Base-by-base conservation (phyloP, 805 yeast genomes). In the Saccharomycopsis fermentans region DNA sequence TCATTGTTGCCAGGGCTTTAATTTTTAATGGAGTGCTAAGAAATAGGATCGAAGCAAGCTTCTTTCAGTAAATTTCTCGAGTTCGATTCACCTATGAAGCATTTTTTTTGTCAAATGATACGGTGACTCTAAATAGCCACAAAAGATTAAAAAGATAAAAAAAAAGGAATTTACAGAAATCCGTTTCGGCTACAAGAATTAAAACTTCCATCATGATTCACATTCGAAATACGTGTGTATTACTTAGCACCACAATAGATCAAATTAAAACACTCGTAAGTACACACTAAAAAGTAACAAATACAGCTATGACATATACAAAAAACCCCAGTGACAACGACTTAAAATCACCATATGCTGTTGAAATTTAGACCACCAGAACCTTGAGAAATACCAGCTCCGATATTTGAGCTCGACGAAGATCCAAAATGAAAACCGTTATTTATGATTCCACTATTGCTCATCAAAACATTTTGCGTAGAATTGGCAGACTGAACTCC, bases 1-100 rank as follows among this genome's bases (percentile, higher is more conserved):
- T 27, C 58, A 35, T 52, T 51, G 27, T n/a, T 43, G 50, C 29
- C 50, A 43, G 26, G 24, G 50, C 50, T 19, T 50, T 50, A 29
- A 1, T 50, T 50, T 29, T 50, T 50, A 27, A 29, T 1, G 9
- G 17, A 6, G 8, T 47, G 9, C 11, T 27, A 17, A 21, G 6
- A 32, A 29, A 14, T 6, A 21, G 24, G 3, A 19, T 47, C n/a
- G 5, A 26, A 47, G 11, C 24, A n/a, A 32, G 6, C 17, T 6
- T 37, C 8, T 6, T 11, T n/a, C 8, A 21, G 2, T 21, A 26
- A 19, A 16, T 24, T 5, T 43, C 50, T 14, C 4, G 29, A 9
- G 50, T 43, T 43, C 50, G 50, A 43, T 21, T 21, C 50, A 8
- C 11, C 4, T n/a, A 17, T n/a, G 11, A 3, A 3, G 47, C 9